Base-by-base conservation (phyloP, 108 stramenopile species). In the Cyclostephanos tholiformis region DNA sequence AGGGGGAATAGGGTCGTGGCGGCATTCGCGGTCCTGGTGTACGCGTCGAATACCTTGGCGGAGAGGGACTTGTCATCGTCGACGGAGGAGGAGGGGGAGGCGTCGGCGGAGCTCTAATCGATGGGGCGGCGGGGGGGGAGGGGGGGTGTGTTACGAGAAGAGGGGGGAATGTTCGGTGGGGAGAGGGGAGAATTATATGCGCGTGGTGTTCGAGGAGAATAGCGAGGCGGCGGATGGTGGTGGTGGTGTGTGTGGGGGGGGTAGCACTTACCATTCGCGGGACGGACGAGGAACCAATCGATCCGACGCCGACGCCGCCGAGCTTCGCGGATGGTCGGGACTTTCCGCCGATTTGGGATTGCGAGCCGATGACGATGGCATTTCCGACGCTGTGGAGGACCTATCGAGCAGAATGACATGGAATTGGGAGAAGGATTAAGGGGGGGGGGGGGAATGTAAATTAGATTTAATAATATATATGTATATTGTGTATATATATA, bases 1-100 rank as follows among this genome's bases (percentile, higher is more conserved):
- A 97, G 64, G 44, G 97, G 97, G 67, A 97, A 97, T 20, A 97
- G 88, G 59, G 89, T 96, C 50, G 95, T 96, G 65, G 95, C 91
- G 36, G 86, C 82, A 50, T 92, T 87, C 55, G 93, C 88, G 2
- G 84, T 87, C 67, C 91, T 96, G 52, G 82, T 80, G 71, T 97
- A 97, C 17, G 80, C 88, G 63, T 95, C 90, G 80, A 96, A 94
- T 75, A 89, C 76, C 67, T 93, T 93, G 38, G 76, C 72, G 59
- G 73, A 83, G 2, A 89, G 70, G 27, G 65, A 76, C 61, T 67
- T 67, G 49, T 72, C 51, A 17, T 48, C 59, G 11, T 58, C 39
- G 71, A 39, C 48, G 35, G 65, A 49, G 12, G 65, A 32, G 32
- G 32, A 32, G 2, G 4, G 4, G 3, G 4, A 32, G 4, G 3